A percentile compares a stretch with the other conserved stretches of the same genome.
Evolutionary conservation across 768 basidiomycete species (phyloP).

Genomic region (Tylopilus vinaceipallidus): DNA sequence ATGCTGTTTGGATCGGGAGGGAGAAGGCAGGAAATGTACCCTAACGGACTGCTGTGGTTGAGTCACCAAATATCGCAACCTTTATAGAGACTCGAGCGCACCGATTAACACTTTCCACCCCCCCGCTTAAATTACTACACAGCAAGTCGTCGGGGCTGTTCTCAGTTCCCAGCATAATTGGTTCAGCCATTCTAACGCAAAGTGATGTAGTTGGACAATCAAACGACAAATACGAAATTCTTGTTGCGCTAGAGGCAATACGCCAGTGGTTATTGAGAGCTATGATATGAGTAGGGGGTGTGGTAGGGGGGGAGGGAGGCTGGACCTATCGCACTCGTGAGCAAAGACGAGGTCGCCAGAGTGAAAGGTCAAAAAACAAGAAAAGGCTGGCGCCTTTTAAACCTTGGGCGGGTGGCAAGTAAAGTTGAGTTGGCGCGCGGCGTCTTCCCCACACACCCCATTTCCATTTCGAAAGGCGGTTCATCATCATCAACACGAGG

Average conservation of each 20-base stretch:
- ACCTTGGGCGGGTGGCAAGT: neutral
- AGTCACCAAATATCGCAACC: slow-evolving; percentile 1
- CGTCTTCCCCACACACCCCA: too few relatives aligned
- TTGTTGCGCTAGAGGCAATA: neutral
- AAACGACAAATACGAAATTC: neutral
- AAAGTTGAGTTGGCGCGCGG: slow-evolving; percentile 14
- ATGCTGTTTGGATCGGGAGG: neutral
- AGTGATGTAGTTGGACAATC: neutral
- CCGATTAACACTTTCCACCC: slow-evolving; percentile 3
- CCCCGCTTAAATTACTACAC: slow-evolving; percentile 7
- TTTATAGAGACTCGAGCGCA: slow-evolving; percentile 18
- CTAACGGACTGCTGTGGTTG: slow-evolving; percentile 8
- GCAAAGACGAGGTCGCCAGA: neutral
- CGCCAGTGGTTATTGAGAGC: neutral
- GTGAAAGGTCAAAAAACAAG: neutral
- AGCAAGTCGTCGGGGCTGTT: slow-evolving; percentile 20
- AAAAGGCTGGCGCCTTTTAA: slow-evolving; percentile 8
- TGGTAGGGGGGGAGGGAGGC: neutral
- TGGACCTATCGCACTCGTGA: neutral
- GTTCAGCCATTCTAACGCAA: neutral
- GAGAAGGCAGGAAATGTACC: neutral
- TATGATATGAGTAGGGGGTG: neutral
- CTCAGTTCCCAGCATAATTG: slow-evolving; percentile 1
- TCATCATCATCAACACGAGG: slow-evolving; percentile 26
- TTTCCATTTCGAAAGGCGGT: slow-evolving; percentile 19